A percentile compares a stretch with the other conserved stretches of the same genome.
These are phyloP conservation scores for Diaporthe citri DNA, from an alignment of 2,329 filamentous ascomycete genomes.

Conservation along the genomic window DNA sequence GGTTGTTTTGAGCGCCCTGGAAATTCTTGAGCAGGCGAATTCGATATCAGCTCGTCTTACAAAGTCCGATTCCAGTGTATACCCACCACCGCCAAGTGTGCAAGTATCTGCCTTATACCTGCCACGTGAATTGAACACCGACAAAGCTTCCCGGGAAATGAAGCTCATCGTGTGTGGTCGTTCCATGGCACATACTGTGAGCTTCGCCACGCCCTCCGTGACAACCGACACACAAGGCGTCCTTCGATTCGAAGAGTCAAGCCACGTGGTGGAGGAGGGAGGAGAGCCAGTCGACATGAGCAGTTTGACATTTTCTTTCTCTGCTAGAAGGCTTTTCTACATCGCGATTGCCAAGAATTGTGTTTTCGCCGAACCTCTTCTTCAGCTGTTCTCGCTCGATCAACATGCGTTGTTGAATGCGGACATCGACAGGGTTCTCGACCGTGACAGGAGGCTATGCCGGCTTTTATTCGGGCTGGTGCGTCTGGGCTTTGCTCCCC, in stretches of 20 bases:
- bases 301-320: neutral
- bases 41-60: neutral
- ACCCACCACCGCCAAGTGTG: neutral
- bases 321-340: slow-evolving; percentile 2
- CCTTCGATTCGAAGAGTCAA: no score
- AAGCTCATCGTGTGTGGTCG: no score
- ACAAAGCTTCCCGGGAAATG: no score
- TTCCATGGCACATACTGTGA: no score
- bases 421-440: neutral
- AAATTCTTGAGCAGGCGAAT: neutral
- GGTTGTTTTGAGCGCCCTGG: neutral
- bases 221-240: no score
- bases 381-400: neutral
- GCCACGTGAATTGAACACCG: accelerated
- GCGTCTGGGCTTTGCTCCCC: no score
- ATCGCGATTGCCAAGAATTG: no score
- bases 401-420: neutral
- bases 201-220: no score
- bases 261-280: no score
- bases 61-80: neutral
- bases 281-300: no score
- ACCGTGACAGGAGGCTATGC: neutral
- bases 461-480: neutral
- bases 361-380: no score
- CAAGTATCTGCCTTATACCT: neutral